phyloP scores from a whole-genome alignment of 2,329 filamentous ascomycete genomes.

The Sphaerulina musiva region DNA sequence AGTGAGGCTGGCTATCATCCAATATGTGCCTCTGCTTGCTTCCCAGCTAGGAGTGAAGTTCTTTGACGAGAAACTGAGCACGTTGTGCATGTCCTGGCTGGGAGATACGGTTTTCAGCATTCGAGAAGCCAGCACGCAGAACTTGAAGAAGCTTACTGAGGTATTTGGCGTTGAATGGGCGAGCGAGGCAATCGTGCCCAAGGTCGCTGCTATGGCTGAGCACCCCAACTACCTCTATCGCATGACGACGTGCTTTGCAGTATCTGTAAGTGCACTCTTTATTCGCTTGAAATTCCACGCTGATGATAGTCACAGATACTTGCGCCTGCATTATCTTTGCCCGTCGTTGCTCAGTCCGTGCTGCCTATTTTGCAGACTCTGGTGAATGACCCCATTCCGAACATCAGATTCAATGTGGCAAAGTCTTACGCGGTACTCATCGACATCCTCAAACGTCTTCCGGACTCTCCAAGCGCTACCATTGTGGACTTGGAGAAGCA shows the following conservation, averaged over 20 bases:
- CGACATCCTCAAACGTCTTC: conserved; percentile 82
- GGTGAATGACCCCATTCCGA: conserved; percentile 88
- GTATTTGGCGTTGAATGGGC: conserved; percentile 98
- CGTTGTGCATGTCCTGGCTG: conserved; percentile 95
- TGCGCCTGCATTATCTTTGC: conserved; percentile 83
- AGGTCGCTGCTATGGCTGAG: conserved; percentile 96
- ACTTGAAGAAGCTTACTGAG: conserved; percentile 96
- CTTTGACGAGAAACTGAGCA: conserved; percentile 95
- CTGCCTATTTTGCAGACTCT: conserved; percentile 95
- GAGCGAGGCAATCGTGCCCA: conserved; percentile 92
- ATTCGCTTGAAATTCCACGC: neutral
- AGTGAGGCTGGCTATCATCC: conserved; percentile 94
- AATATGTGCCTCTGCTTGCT: conserved; percentile 94
- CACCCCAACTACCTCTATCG: conserved; percentile 98
- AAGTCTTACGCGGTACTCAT: conserved; percentile 93
- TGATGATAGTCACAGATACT: conserved; percentile 60
- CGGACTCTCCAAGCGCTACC: conserved; percentile 66
- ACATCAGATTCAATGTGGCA: conserved; percentile 98
- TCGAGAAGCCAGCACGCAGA: conserved; percentile 91
- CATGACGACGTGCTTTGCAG: conserved; percentile 99
- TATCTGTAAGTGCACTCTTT: conserved; percentile 63
- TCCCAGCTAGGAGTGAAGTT: conserved; percentile 94
- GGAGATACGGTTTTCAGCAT: conserved; percentile 99
- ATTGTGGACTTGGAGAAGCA: conserved; percentile 79
- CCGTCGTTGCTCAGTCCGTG: conserved; percentile 87